phyloP scores from a whole-genome alignment of 345 rosid genomes.

The Bretschneidera sinensis region DNA sequence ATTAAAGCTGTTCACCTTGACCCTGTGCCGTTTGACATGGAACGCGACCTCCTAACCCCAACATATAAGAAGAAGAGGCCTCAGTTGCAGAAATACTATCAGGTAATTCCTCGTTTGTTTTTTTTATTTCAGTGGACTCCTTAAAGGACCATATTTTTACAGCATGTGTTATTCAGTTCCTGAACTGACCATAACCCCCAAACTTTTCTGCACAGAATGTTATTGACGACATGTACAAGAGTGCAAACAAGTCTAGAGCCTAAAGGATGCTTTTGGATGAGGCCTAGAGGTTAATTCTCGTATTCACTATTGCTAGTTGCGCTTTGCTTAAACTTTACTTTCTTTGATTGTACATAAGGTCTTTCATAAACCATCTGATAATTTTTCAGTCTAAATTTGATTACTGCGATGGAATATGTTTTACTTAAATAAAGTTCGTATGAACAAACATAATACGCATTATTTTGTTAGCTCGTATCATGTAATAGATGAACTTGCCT shows the following conservation, averaged over 20 bases:
- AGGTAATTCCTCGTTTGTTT: slow-evolving; percentile 46
- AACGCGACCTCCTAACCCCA: slow-evolving; percentile 86
- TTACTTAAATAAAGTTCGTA: too few species aligned
- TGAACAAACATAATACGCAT: too few species aligned
- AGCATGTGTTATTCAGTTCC: background rate
- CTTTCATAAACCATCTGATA: too few species aligned
- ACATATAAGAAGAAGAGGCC: slow-evolving; percentile 95
- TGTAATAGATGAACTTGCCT: too few species aligned
- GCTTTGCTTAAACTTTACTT: too few species aligned
- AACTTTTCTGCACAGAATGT: slow-evolving; percentile 38
- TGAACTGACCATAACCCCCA: background rate
- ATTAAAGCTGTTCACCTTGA: slow-evolving; percentile 79
- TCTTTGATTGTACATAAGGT: too few species aligned
- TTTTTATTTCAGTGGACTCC: background rate
- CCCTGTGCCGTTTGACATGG: slow-evolving; percentile 81
- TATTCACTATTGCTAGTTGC: too few species aligned
- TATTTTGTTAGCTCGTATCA: too few species aligned
- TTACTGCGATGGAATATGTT: too few species aligned
- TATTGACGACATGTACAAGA: slow-evolving; percentile 69
- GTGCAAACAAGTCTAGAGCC: slow-evolving; percentile 34
- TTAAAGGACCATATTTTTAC: too few species aligned
- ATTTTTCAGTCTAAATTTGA: too few species aligned
- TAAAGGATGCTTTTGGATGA: background rate
- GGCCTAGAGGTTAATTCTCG: background rate
- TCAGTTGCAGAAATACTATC: slow-evolving; percentile 77